Evolutionary conservation across 352 stramenopile species (phyloP), one percentile per base, ranked within the genome.

Genomic region (Blastocystis sp.): DNA sequence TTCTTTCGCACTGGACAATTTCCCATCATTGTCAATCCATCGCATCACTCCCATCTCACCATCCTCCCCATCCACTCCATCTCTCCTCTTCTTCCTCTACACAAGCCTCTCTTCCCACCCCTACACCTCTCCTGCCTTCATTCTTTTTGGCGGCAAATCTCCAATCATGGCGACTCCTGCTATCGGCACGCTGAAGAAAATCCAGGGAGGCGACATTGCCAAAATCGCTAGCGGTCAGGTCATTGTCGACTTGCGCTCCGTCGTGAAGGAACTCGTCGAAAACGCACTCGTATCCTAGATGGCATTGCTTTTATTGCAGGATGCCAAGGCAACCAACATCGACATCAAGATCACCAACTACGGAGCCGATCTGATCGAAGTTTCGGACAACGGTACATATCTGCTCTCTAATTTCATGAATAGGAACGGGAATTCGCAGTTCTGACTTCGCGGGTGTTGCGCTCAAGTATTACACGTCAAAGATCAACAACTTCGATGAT

Each of bases 201-300:
- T 78, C 27, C 46, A 56, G 18, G 32, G 11, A 57, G 24, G 36
- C 4, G 67, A 78, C n/a, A 78, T 78, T 92, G 90, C 88, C 0
- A 78, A 78, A 59, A 78, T 78, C 44, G 67, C 67, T 36, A 93
- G 90, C 44, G 94, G 94, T 0, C 94, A 98, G 90, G 96, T 96
- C 34, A 92, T 98, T 36, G 92, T 94, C 36, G 93, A 97, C 89
- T 90, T 98, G 21, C 88, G 91, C 9, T 96, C 92, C n/a, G 93
- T 94, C 18, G 93, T 98, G 29, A 98, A 98, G 88, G 96, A 98
- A 89, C 89, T 98, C 34, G 91, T 98, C 4, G 94, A 98, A 88
- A 98, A 98, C 88, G 89, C 90, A 42, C 87, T 94, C 51, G 78
- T 56, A 67, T 69, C n/a, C 6, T 38, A 16, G 18, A 0, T 0